Evolutionary conservation across 192 early-diverging fungal species (phyloP).

Genomic region (Coemansia sp.): DNA sequence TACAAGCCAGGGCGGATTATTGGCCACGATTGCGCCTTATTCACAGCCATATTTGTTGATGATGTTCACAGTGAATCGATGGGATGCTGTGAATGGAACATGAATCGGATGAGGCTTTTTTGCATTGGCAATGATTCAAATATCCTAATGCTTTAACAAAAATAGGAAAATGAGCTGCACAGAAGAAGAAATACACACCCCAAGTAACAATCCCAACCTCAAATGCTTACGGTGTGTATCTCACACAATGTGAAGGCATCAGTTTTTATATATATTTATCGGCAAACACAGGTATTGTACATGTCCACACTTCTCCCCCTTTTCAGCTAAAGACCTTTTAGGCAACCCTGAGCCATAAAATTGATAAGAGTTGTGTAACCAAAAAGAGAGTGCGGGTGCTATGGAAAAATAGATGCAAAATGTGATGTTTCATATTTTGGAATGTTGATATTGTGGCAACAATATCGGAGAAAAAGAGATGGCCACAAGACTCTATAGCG

Average conservation of each 20-base stretch:
- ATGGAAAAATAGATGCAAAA: not conserved
- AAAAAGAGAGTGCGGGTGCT: not conserved
- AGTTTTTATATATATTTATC: not conserved
- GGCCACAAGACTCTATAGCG: not conserved
- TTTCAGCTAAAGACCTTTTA: not conserved
- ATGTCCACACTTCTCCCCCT: not conserved
- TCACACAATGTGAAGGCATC: not conserved
- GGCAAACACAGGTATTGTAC: not conserved
- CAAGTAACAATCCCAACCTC: not conserved
- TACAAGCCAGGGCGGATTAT: not conserved
- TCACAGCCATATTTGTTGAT: not conserved
- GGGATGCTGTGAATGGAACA: not conserved
- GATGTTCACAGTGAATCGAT: not conserved
- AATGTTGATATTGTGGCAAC: not conserved
- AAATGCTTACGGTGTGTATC: not conserved
- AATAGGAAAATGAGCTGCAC: not conserved
- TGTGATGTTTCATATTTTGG: not conserved
- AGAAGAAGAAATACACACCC: too few relatives aligned
- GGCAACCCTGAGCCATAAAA: not conserved
- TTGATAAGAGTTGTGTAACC: not conserved
- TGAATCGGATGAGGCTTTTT: constrained; percentile 1
- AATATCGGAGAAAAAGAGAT: not conserved
- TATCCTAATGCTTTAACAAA: not conserved
- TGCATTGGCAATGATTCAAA: not conserved
- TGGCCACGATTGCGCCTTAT: not conserved